Base-by-base conservation (phyloP, 2,329 filamentous ascomycete species). In the Pestalotiopsis sp. region DNA sequence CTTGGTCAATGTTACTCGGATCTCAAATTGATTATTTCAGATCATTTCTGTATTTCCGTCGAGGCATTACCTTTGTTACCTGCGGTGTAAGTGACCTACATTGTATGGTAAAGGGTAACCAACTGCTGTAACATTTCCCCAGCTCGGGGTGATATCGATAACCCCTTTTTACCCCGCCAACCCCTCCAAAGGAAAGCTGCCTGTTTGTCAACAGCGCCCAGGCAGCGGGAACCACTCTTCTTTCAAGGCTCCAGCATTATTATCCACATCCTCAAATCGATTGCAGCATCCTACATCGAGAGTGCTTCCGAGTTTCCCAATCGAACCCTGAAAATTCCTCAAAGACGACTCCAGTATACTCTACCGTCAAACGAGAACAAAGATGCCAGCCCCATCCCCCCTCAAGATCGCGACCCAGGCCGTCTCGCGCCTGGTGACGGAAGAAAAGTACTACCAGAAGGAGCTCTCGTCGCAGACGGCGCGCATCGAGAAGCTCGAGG, bases 381-480 rank as follows among this genome's bases (percentile, higher is more conserved):
- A 64, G 64, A 97, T 97, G 94, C 87, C 93, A 3, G 87, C 93
- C 39, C 92, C 93, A 59, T 90, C 91, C 1, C 87, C 91, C 74
- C 89, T 98, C 79, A 82, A 89, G 75, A 96, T 98, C 77, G 90
- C 92, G 59, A 96, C 93, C 27, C 89, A 91, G 70, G 90, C 93
- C 23, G 89, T 98, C 73, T 86, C 88, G 75, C 93, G 96, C 69
- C 88, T 98, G 62, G 89, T 97, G 73, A 98, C 97, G 81, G 96
- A 99, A 81, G 93, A 98, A 80, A 85, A 88, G 52, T 95, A 91
- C 75, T 98, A 99, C 83, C 92, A 95, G 85, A 92, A 92, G 78
- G 96, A 99, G 80, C 87, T 95, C 23, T 84, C 87, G 71, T 85
- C 91, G 72, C 95, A 98, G 79, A 86, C 93, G 74, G 86, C 87